Percentiles rank a stretch among this genome's conserved stretches.
These are phyloP conservation scores for Globisporangium middletonii DNA, from an alignment of 352 stramenopile genomes.

Conservation along the genomic window DNA sequence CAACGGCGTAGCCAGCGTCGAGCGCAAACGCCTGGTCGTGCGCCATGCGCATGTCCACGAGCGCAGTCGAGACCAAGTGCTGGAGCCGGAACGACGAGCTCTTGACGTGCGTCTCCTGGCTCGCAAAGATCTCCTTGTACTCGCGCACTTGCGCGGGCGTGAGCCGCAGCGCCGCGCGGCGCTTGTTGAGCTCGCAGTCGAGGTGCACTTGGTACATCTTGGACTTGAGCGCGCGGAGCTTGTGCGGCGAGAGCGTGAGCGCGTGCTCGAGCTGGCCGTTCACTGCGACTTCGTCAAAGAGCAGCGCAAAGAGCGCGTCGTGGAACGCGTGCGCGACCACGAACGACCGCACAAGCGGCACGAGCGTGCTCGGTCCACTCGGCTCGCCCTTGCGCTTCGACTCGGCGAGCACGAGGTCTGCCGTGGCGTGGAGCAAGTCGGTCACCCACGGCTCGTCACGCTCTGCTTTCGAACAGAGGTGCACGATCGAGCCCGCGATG, in stretches of 20 bases:
- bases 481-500: constrained; percentile 35
- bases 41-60: constrained; percentile 46
- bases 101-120: constrained; percentile 42
- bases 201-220: constrained; percentile 68
- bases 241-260: constrained; percentile 21
- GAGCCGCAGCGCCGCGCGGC: constrained; percentile 30
- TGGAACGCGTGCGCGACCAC: constrained; percentile 51
- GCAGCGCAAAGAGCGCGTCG: constrained; percentile 31
- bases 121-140: constrained; percentile 40
- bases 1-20: constrained; percentile 43
- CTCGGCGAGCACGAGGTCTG: constrained; percentile 29
- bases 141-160: constrained; percentile 19
- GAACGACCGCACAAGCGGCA: constrained; percentile 45
- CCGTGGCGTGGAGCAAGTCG: constrained; percentile 31
- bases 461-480: constrained; percentile 45
- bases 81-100: constrained; percentile 51
- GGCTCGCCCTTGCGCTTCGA: constrained; percentile 14
- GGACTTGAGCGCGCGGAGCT: constrained; percentile 28
- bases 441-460: constrained; percentile 45
- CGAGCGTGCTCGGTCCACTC: constrained; percentile 21
- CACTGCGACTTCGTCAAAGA: constrained; percentile 48
- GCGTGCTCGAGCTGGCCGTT: constrained; percentile 29
- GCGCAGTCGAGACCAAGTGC: constrained; percentile 45
- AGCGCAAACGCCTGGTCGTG: constrained; percentile 26
- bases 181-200: constrained; percentile 36